Evolutionary conservation across 345 rosid genomes (phyloP).

Genomic region (Eucalyptus dawsonii): DNA sequence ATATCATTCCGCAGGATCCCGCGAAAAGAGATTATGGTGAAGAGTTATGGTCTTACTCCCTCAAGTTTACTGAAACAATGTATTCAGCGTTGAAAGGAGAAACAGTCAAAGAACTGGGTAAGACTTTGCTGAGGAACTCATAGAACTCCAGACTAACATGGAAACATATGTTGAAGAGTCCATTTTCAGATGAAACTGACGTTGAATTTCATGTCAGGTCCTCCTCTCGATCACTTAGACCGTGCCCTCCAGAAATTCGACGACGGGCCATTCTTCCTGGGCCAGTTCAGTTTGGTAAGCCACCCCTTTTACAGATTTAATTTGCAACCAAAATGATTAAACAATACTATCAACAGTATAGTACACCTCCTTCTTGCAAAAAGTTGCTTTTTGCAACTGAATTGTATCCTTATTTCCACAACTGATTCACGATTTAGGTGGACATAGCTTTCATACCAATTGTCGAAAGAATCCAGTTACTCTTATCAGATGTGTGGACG

Average conservation of each 20-base stretch:
- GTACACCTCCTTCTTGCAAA: neutral
- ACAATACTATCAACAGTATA: neutral
- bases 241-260: slow-evolving; percentile 46
- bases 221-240: slow-evolving; percentile 71
- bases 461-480: slow-evolving; percentile 40
- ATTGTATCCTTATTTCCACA: neutral
- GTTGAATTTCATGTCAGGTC: slow-evolving; percentile 18
- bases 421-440: slow-evolving; percentile 17
- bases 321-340: neutral
- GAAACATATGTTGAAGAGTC: neutral
- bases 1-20: slow-evolving; percentile 37
- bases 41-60: slow-evolving; percentile 43
- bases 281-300: slow-evolving; percentile 63
- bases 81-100: slow-evolving; percentile 53
- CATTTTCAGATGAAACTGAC: neutral
- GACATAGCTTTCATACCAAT: slow-evolving; percentile 64
- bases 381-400: neutral
- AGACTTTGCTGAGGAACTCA: neutral
- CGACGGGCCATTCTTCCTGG: slow-evolving; percentile 86
- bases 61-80: slow-evolving; percentile 26
- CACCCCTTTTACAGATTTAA: neutral
- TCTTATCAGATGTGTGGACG: slow-evolving; percentile 33
- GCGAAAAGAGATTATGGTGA: slow-evolving; percentile 45
- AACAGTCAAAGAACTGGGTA: slow-evolving; percentile 43
- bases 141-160: neutral